These are phyloP conservation scores for Suzukiozyma palmioleophila DNA, from an alignment of 1,139 yeast genomes.

Conservation along the genomic window DNA sequence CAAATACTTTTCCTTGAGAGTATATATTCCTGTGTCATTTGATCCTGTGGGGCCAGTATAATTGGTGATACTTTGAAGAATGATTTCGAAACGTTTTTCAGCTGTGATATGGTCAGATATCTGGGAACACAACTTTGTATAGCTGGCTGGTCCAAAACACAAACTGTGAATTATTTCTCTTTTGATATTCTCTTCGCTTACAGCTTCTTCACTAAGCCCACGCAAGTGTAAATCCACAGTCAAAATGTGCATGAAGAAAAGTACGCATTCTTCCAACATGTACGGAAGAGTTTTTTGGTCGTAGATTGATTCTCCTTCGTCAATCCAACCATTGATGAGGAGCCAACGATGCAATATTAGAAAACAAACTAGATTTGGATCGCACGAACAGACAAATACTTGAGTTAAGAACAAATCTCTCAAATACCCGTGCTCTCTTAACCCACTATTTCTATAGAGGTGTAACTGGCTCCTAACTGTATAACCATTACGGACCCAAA, in stretches of 20 bases:
- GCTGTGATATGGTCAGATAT: conserved; percentile 73
- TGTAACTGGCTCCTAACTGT: conserved; percentile 76
- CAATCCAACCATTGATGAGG: conserved; percentile 48
- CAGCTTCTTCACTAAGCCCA: conserved; percentile 47
- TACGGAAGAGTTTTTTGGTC: conserved; percentile 47
- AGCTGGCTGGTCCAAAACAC: conserved; percentile 69
- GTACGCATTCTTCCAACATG: conserved; percentile 77
- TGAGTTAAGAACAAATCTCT: conserved; percentile 76
- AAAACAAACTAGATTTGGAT: conserved; percentile 55
- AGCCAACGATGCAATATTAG: conserved; percentile 72
- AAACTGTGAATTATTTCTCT: conserved; percentile 76
- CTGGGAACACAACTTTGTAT: conserved; percentile 61
- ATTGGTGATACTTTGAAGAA: conserved; percentile 55
- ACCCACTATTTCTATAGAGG: conserved; percentile 74
- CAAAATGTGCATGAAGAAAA: conserved; percentile 63
- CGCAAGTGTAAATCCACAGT: conserved; percentile 64
- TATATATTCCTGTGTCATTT: conserved; percentile 66
- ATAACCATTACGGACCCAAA: conserved; percentile 59
- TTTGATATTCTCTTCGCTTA: conserved; percentile 49
- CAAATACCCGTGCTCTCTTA: conserved; percentile 77
- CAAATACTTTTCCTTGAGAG: conserved; percentile 55
- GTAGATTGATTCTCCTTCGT: conserved; percentile 13
- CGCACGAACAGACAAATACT: conserved; percentile 52
- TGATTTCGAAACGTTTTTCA: conserved; percentile 71
- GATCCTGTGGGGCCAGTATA: conserved; percentile 62